Evolutionary conservation across 495 filamentous ascomycete genomes (phyloP).

Genomic region (Amniculicola lignicola): DNA sequence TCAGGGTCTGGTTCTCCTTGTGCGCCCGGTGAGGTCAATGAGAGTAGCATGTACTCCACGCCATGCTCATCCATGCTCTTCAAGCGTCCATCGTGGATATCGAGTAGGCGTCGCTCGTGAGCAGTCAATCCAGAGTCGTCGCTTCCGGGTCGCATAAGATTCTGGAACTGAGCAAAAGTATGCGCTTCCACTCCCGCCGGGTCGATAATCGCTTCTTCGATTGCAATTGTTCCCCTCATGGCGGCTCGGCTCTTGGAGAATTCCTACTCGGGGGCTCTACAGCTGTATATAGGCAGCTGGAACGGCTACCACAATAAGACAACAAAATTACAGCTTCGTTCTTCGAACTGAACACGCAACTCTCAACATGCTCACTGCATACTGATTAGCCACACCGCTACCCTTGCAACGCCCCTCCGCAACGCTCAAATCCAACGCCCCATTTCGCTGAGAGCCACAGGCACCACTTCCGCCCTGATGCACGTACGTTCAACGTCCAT

Average conservation of each 20-base stretch:
- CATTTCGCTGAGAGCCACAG: too few species aligned
- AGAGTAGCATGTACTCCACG: conserved; percentile 31
- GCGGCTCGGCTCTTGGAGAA: too few species aligned
- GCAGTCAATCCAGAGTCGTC: conserved; percentile 21
- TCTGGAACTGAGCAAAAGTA: conserved; percentile 27
- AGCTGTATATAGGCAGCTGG: too few species aligned
- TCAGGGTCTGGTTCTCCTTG: conserved; percentile 30
- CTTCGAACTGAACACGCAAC: too few species aligned
- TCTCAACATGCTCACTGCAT: too few species aligned
- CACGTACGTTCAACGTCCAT: too few species aligned
- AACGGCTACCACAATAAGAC: too few species aligned
- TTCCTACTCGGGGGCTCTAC: too few species aligned
- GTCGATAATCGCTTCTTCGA: conserved; percentile 30
- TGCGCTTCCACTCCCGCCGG: conserved; percentile 23
- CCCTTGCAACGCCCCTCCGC: neutral
- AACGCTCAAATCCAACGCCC: neutral
- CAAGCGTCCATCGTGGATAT: conserved; percentile 30
- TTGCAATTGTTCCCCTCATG: conserved; percentile 30
- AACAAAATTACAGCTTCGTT: too few species aligned
- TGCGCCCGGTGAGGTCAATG: conserved; percentile 26
- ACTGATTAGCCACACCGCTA: too few species aligned
- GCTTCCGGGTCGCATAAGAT: conserved; percentile 18
- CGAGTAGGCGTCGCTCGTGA: conserved; percentile 26
- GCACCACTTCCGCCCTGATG: too few species aligned
- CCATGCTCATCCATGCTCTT: conserved; percentile 31